A percentile compares a stretch with the other conserved stretches of the same genome.
phyloP scores from a whole-genome alignment of 176 grass and related monocot species.

The Musa itinerans region DNA sequence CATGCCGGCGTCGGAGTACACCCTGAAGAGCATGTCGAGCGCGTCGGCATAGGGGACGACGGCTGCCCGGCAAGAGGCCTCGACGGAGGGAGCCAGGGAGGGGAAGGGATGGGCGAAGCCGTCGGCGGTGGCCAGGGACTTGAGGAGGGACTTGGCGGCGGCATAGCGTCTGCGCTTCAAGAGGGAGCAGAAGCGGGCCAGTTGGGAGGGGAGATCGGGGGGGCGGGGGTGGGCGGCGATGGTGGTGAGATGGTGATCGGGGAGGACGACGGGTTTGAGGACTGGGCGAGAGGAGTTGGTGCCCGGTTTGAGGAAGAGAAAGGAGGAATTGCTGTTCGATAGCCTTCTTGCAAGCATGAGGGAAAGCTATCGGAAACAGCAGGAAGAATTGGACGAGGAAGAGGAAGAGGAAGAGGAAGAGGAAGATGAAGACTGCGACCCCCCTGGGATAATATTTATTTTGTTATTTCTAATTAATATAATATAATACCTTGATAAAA shows the following conservation, averaged over 20 bases:
- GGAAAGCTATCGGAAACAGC: neutral
- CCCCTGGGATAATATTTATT: no score
- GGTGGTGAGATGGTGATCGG: neutral
- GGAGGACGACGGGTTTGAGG: neutral
- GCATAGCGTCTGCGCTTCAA: constrained; percentile 32
- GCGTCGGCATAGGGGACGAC: constrained; percentile 23
- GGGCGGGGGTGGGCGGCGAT: neutral
- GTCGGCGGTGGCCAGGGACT: constrained; percentile 28
- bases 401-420: neutral
- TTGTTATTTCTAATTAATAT: no score
- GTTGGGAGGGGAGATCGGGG: neutral
- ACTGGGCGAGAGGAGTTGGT: neutral
- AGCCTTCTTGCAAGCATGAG: neutral
- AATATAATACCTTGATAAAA: no score
- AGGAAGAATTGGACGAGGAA: neutral
- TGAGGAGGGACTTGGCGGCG: constrained; percentile 41
- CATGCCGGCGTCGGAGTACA: constrained; percentile 43
- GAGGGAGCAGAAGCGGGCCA: constrained; percentile 8
- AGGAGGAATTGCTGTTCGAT: neutral
- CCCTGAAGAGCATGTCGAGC: constrained; percentile 83
- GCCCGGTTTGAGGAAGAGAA: neutral
- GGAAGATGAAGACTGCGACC: neutral
- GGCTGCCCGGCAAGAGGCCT: constrained; percentile 21
- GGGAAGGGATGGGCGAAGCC: constrained; percentile 31
- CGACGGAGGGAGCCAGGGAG: constrained; percentile 38